Evolutionary conservation across 192 early-diverging fungal species (phyloP), one percentile per base, ranked within the genome.

Genomic region (Geranomyces variabilis): DNA sequence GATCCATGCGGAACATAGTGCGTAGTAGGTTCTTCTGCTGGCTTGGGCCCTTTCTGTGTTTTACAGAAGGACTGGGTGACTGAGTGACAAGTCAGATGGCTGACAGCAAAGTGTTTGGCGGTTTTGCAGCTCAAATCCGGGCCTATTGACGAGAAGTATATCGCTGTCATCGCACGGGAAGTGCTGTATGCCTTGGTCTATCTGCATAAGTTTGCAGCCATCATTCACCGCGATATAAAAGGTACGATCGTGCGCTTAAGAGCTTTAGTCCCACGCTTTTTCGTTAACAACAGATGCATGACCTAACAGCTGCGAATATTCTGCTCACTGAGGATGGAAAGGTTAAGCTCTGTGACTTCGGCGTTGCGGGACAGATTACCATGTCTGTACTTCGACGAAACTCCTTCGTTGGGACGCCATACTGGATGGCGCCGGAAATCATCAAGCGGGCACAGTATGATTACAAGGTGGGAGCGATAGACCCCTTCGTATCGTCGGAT

Each of bases 221-320:
- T 99, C 66, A 96, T 99, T 74, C 97, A 99, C 71, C 86, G 97
- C 60, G 97, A 99, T 72, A 95, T 99, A 63, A 99, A 99, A 87
- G 93, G 93, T 93, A 79, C 55, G 0, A 21, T 45, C 9, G 29
- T 56, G 41, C 58, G 10, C 6, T 56, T 31, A 49, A n/a, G n/a
- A n/a, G n/a, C n/a, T n/a, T n/a, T n/a, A n/a, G n/a, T n/a, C 17
- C 28, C 36, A 75, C 3, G n/a, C n/a, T n/a, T n/a, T 22, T 6
- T 12, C 22, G 59, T 6, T 65, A n/a, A 45, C 10, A 1, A 28
- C 44, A 21, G 30, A 29, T n/a, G 21, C 30, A 47, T 46, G 41
- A 8, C 5, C 45, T 33, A 19, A 2, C 44, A 91, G 90, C 93
- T 13, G 97, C 97, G 46, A 75, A 88, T 72, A 86, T 86, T 64